Evolutionary conservation across 139 green algal species (phyloP).

Genomic region (Pleodorina starrii): DNA sequence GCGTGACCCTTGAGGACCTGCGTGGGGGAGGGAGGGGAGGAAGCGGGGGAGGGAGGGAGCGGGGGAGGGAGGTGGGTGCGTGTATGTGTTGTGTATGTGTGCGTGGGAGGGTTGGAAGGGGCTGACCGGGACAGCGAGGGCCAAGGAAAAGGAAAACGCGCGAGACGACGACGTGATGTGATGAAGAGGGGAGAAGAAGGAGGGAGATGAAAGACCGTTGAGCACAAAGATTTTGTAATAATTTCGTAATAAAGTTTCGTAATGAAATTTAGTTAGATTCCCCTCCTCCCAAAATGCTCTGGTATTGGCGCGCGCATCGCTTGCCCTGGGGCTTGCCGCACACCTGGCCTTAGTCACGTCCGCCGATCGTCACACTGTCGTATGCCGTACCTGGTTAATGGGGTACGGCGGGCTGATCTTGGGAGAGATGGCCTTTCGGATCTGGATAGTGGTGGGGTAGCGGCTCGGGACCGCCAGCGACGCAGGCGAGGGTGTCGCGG

Average conservation of each 20-base stretch:
- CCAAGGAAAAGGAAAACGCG: not conserved
- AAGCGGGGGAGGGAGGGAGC: not conserved
- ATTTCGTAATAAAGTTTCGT: too few relatives aligned
- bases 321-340: too few relatives aligned
- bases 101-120: not conserved
- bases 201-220: not conserved
- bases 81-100: not conserved
- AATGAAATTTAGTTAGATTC: too few relatives aligned
- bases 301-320: too few relatives aligned
- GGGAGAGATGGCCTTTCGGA: constrained; percentile 34
- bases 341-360: not conserved
- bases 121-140: not conserved
- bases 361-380: not conserved
- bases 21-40: not conserved
- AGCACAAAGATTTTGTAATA: too few relatives aligned
- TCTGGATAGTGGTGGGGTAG: constrained; percentile 15
- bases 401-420: constrained; percentile 44
- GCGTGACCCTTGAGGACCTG: constrained; percentile 47
- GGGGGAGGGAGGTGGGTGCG: not conserved
- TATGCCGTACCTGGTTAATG: constrained; percentile 32
- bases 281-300: too few relatives aligned
- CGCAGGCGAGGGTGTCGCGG: too few relatives aligned
- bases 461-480: too few relatives aligned
- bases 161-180: too few relatives aligned
- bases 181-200: too few relatives aligned